A percentile compares a stretch with the other conserved stretches of the same genome.
phyloP scores from a whole-genome alignment of 148 eudicot species.

The Rhododendron ovatum region DNA sequence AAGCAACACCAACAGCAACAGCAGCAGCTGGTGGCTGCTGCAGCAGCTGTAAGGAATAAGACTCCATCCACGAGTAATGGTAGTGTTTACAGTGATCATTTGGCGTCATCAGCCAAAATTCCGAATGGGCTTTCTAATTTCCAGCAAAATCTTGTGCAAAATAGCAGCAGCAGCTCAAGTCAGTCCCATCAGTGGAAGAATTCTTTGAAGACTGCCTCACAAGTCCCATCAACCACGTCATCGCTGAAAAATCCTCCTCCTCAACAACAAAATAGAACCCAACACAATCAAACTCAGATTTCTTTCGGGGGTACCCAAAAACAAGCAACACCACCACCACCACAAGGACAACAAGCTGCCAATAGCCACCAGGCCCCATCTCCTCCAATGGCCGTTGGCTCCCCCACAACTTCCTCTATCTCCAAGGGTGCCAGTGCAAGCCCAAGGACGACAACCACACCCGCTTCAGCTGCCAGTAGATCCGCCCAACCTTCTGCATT shows the following conservation, averaged over 20 bases:
- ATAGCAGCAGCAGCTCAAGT: constrained; percentile 34
- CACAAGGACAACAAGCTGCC: constrained; percentile 54
- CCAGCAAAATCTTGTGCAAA: constrained; percentile 56
- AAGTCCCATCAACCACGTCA: constrained; percentile 43
- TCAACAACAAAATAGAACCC: constrained; percentile 52
- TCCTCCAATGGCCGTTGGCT: constrained; percentile 71
- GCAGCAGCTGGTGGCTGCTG: constrained; percentile 27
- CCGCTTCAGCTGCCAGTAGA: constrained; percentile 51
- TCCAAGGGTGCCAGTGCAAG: constrained; percentile 86
- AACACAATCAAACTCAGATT: constrained; percentile 69
- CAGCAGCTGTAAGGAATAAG: constrained; percentile 48
- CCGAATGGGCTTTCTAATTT: constrained; percentile 46
- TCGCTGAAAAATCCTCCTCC: constrained; percentile 45
- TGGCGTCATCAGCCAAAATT: constrained; percentile 57
- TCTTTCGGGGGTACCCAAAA: constrained; percentile 69
- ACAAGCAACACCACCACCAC: constrained; percentile 27
- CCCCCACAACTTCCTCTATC: constrained; percentile 75
- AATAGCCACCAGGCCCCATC: constrained; percentile 47
- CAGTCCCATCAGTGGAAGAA: constrained; percentile 83
- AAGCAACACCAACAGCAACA: constrained; percentile 36
- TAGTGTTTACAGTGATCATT: constrained; percentile 53
- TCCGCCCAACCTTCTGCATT: constrained; percentile 49
- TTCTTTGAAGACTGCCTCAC: constrained; percentile 44
- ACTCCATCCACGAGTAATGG: constrained; percentile 51
- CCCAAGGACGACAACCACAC: constrained; percentile 49